A percentile compares a stretch with the other conserved stretches of the same genome.
These are phyloP conservation scores for Symbiodinium natans DNA, from an alignment of 73 alveolate species.

Conservation along the genomic window DNA sequence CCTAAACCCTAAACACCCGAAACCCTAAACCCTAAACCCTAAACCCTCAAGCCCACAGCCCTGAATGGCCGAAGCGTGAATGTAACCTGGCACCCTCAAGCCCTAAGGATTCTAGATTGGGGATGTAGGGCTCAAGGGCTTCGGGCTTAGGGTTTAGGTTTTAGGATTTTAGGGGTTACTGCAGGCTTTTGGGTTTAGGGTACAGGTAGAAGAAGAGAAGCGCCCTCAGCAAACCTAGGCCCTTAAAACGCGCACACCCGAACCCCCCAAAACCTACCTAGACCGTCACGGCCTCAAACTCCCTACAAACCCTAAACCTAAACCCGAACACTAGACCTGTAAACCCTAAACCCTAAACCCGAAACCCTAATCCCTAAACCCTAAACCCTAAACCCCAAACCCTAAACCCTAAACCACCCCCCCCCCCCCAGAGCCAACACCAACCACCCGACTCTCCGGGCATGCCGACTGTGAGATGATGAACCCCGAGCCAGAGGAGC, in stretches of 20 bases:
- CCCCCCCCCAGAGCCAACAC: neutral
- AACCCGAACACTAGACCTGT: neutral
- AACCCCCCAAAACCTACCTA: neutral
- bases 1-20: neutral
- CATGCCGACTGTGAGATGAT: constrained; percentile 25
- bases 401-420: neutral
- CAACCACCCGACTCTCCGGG: neutral
- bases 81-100: neutral
- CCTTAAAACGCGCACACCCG: neutral
- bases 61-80: neutral
- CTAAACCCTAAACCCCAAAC: neutral
- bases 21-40: neutral
- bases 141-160: neutral
- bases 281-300: neutral
- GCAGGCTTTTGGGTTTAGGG: too few species aligned
- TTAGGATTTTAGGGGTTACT: too few species aligned
- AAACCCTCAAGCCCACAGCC: too few species aligned
- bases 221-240: too few species aligned
- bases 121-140: too few species aligned
- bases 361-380: neutral
- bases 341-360: neutral
- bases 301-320: too few species aligned
- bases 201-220: neutral
- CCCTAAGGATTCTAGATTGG: neutral
- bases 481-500: constrained; percentile 52